These are phyloP conservation scores for Colletotrichum echinochloae DNA, from an alignment of 2,329 filamentous ascomycete species.

Conservation along the genomic window DNA sequence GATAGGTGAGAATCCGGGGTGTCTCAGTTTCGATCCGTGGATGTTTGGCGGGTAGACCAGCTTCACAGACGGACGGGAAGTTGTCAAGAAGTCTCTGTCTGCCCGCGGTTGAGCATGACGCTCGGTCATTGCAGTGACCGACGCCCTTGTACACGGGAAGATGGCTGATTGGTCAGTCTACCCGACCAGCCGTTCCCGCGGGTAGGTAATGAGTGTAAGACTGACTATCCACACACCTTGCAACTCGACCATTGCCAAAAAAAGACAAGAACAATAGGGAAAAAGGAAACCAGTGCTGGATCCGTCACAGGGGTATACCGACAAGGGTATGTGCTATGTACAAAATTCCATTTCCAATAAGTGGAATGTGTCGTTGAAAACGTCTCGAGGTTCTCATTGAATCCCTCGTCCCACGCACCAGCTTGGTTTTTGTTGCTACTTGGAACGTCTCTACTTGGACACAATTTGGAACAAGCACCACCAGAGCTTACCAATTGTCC, in stretches of 20 bases:
- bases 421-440: neutral
- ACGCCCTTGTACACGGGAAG: constrained; percentile 18
- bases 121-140: neutral
- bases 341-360: neutral
- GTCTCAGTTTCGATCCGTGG: constrained; percentile 4
- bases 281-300: neutral
- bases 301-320: neutral
- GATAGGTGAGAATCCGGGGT: neutral
- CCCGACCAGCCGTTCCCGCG: neutral
- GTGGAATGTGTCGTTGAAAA: neutral
- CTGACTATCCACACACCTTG: neutral
- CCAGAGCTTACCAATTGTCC: too few species aligned
- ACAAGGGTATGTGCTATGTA: neutral
- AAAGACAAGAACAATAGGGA: too few species aligned
- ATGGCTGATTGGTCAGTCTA: neutral
- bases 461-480: neutral
- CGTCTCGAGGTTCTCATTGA: neutral
- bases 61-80: neutral
- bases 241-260: neutral
- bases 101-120: constrained; percentile 13
- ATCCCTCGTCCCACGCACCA: neutral
- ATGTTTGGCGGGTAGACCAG: neutral
- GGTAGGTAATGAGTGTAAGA: neutral
- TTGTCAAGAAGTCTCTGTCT: neutral
- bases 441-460: too few species aligned